phyloP scores from a whole-genome alignment of 805 yeast species.

The Myxozyma sirexii region DNA sequence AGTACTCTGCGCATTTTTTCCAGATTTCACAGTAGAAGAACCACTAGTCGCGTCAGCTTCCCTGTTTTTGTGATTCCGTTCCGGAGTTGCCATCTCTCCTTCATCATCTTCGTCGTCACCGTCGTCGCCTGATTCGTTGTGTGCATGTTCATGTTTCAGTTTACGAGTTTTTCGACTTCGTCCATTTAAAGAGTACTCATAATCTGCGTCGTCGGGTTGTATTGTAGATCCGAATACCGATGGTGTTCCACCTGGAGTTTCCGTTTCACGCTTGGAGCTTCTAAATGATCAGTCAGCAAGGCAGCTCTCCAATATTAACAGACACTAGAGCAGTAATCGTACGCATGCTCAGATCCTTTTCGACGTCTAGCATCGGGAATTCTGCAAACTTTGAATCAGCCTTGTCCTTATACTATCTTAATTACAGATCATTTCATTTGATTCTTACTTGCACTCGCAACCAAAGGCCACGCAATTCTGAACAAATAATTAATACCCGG shows the following conservation, averaged over 20 bases:
- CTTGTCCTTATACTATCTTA: neutral
- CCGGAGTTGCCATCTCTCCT: neutral
- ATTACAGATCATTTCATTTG: too few relatives aligned
- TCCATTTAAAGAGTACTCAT: neutral
- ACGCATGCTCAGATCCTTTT: constrained; percentile 79
- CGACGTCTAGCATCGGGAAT: constrained; percentile 67
- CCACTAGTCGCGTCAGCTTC: constrained; percentile 4
- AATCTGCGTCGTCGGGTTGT: neutral
- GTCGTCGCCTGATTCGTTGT: constrained; percentile 18
- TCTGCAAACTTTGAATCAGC: constrained; percentile 66
- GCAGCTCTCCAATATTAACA: neutral
- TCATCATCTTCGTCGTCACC: constrained; percentile 18
- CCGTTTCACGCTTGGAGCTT: neutral
- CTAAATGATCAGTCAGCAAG: neutral
- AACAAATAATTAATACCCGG: neutral
- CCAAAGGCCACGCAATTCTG: constrained; percentile 42
- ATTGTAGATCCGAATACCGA: neutral
- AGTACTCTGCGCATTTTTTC: neutral
- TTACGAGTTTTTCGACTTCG: neutral
- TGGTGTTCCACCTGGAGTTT: neutral
- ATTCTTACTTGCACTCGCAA: constrained; percentile 31
- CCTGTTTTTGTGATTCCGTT: neutral
- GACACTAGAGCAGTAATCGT: too few relatives aligned
- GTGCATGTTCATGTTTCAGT: neutral
- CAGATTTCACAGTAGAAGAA: neutral